Conservation (phyloP, 2,329 filamentous ascomycete species). For the Ceratocystis papillata region DNA sequence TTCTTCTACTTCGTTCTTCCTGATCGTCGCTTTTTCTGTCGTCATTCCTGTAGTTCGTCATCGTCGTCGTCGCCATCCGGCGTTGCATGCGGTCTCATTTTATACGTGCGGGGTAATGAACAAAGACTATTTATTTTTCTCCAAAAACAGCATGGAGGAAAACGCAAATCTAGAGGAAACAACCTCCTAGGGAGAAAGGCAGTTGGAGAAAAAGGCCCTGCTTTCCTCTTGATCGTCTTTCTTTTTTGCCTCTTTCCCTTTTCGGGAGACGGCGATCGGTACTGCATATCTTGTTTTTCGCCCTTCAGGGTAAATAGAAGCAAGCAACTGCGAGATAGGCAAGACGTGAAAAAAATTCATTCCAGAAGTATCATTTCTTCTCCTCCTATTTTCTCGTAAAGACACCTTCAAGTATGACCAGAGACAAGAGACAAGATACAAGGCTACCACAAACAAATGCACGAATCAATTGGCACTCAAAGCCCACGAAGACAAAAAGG, state of each 20-base stretch:
- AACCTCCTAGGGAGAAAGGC: background rate
- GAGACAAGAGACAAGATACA: background rate
- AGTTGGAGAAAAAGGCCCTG: constrained; percentile 13
- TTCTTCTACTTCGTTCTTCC: no score
- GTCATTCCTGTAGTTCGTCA: background rate
- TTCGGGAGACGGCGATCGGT: background rate
- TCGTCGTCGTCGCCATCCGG: background rate
- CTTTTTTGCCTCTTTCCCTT: background rate
- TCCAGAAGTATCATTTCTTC: background rate
- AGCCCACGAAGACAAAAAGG: background rate
- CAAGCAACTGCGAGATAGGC: background rate
- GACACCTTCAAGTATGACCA: constrained; percentile 4
- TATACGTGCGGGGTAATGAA: background rate
- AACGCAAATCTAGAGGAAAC: background rate
- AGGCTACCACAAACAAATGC: background rate
- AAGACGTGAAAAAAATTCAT: background rate
- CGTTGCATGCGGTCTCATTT: background rate
- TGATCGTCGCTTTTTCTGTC: background rate
- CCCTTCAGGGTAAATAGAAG: background rate
- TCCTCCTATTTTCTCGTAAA: background rate
- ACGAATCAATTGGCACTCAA: background rate
- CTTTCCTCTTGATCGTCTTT: constrained; percentile 1
- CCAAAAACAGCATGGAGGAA: background rate
- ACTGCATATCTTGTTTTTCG: background rate
- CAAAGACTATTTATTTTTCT: background rate